These are phyloP conservation scores for Beauveria asiatica DNA, from an alignment of 2,329 filamentous ascomycete genomes.

Conservation along the genomic window DNA sequence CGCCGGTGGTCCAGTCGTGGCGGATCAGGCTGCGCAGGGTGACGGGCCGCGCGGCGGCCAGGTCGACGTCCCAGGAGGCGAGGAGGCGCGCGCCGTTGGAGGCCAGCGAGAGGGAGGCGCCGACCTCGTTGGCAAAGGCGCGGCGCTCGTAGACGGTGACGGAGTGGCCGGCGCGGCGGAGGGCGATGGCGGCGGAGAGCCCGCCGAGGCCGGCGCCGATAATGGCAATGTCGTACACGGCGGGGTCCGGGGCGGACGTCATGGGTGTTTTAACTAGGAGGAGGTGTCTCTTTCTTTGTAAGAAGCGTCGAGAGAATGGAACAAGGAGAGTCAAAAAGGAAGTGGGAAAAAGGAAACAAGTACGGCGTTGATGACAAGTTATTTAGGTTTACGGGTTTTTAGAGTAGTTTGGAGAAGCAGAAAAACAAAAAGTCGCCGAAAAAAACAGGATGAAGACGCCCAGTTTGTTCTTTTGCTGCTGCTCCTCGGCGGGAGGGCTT, in stretches of 20 bases:
- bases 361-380: not conserved
- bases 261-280: not conserved
- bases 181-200: constrained; percentile 29
- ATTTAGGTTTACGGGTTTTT: not conserved
- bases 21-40: constrained; percentile 52
- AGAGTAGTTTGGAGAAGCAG: no score
- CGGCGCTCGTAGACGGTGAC: constrained; percentile 53
- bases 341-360: not conserved
- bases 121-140: constrained; percentile 57
- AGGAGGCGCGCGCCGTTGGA: constrained; percentile 58
- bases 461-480: not conserved
- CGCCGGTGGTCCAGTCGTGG: constrained; percentile 54
- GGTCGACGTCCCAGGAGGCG: constrained; percentile 52
- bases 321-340: not conserved
- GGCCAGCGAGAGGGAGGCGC: constrained; percentile 53
- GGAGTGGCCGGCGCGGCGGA: constrained; percentile 31
- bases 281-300: not conserved
- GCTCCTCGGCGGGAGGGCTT: not conserved
- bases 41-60: constrained; percentile 51
- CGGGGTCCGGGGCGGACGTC: not conserved
- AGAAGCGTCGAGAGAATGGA: not conserved
- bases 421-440: no score
- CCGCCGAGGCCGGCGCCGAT: constrained; percentile 33
- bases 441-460: not conserved
- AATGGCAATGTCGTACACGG: constrained; percentile 26